These are phyloP conservation scores for Suhomyces panamericanus DNA, from an alignment of 1,139 yeast species.

Conservation along the genomic window DNA sequence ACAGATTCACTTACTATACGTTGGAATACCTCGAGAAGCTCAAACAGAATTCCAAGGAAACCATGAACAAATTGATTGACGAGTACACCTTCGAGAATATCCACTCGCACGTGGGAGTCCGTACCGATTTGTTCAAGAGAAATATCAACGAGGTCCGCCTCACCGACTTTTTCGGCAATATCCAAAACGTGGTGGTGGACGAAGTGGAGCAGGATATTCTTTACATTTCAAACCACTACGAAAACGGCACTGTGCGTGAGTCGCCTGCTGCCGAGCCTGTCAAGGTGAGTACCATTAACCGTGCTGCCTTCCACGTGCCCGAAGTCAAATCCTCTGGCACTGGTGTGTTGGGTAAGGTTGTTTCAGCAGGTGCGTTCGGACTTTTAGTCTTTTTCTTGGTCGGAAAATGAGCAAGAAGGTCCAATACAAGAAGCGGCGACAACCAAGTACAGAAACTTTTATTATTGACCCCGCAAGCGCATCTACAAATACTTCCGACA, in stretches of 20 bases:
- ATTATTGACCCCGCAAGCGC: neutral
- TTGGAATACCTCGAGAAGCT: slow-evolving; percentile 84
- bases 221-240: slow-evolving; percentile 31
- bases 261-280: neutral
- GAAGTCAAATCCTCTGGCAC: neutral
- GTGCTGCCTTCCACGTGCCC: slow-evolving; percentile 4
- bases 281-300: neutral
- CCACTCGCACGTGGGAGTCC: slow-evolving; percentile 89
- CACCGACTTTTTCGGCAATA: slow-evolving; percentile 94
- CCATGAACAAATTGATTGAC: slow-evolving; percentile 80
- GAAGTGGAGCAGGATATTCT: slow-evolving; percentile 49
- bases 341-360: neutral
- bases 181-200: slow-evolving; percentile 78
- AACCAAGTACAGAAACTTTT: too few species aligned
- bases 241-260: slow-evolving; percentile 16
- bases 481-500: too few species aligned
- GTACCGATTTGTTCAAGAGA: slow-evolving; percentile 74
- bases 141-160: slow-evolving; percentile 69
- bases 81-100: slow-evolving; percentile 82
- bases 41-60: slow-evolving; percentile 68
- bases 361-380: neutral
- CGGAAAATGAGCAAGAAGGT: neutral
- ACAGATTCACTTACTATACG: slow-evolving; percentile 89
- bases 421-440: neutral
- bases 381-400: neutral